phyloP scores from a whole-genome alignment of 495 filamentous ascomycete genomes.

The Pseudoneurospora amorphoporcata region DNA sequence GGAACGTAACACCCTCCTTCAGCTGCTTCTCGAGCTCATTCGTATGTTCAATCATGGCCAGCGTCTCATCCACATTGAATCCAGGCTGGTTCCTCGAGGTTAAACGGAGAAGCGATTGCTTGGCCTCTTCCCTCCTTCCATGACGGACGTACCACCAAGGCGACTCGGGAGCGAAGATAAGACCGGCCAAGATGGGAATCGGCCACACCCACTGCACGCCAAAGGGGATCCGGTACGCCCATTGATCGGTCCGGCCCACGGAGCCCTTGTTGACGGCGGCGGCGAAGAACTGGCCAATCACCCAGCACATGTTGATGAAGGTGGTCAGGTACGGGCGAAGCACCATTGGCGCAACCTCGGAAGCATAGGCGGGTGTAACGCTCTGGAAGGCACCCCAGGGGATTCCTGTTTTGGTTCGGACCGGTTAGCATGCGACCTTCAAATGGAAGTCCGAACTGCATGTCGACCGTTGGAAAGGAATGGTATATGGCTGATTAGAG shows the following conservation, averaged over 20 bases:
- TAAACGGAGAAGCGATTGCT: conserved; percentile 47
- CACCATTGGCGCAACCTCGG: conserved; percentile 54
- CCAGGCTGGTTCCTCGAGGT: conserved; percentile 40
- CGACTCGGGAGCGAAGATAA: conserved; percentile 53
- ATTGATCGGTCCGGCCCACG: conserved; percentile 41
- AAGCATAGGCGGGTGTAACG: conserved; percentile 57
- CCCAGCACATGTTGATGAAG: conserved; percentile 67
- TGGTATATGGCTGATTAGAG: not conserved
- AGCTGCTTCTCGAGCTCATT: conserved; percentile 52
- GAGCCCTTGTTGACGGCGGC: conserved; percentile 51
- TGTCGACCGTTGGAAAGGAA: not conserved
- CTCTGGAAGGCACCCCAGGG: conserved; percentile 57
- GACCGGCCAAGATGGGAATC: conserved; percentile 49
- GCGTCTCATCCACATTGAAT: conserved; percentile 52
- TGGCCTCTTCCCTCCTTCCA: conserved; percentile 44
- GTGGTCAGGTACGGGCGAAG: conserved; percentile 58
- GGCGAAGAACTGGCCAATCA: conserved; percentile 59
- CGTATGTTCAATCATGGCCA: conserved; percentile 64
- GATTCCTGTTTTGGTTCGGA: conserved; percentile 41
- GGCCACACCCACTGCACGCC: conserved; percentile 70
- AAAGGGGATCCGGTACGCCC: conserved; percentile 55
- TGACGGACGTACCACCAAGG: conserved; percentile 66
- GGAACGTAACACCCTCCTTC: conserved; percentile 46
- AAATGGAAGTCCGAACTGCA: not conserved
- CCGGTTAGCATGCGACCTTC: not conserved